A percentile compares a stretch with the other conserved stretches of the same genome.
Evolutionary conservation across 805 yeast genomes (phyloP).

Genomic region (Candida tammaniensis): DNA sequence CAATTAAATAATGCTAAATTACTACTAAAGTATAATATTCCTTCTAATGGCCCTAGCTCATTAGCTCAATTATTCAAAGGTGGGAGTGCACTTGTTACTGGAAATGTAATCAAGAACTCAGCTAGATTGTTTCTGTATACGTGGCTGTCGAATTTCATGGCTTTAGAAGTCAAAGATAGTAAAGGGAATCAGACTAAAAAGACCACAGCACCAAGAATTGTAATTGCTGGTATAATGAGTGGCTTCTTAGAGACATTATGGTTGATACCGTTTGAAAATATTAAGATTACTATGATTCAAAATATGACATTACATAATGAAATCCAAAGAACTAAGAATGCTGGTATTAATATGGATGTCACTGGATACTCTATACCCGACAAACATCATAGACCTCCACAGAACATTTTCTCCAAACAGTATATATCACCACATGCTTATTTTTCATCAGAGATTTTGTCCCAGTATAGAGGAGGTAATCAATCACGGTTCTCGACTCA

Average conservation of each 20-base stretch:
- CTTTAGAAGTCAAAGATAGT: conserved; percentile 36
- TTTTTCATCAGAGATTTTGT: conserved; percentile 31
- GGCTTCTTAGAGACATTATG: conserved; percentile 79
- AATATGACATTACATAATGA: conserved; percentile 43
- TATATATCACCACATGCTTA: conserved; percentile 44
- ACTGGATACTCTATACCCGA: conserved; percentile 23
- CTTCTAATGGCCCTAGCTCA: conserved; percentile 30
- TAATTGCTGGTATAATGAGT: conserved; percentile 80
- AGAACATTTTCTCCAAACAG: conserved; percentile 26
- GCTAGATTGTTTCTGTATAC: conserved; percentile 75
- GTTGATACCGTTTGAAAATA: conserved; percentile 88
- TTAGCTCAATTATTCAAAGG: conserved; percentile 50
- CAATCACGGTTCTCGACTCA: conserved; percentile 21
- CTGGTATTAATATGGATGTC: conserved; percentile 22
- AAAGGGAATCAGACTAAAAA: conserved; percentile 45
- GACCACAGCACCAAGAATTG: conserved; percentile 74
- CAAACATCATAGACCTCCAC: conserved; percentile 23
- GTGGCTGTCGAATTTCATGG: conserved; percentile 66
- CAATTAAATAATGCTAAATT: conserved; percentile 48
- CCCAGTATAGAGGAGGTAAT: conserved; percentile 23
- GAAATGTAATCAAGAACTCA: conserved; percentile 69
- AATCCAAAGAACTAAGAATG: conserved; percentile 15
- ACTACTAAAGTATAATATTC: conserved; percentile 32
- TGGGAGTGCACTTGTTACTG: conserved; percentile 70
- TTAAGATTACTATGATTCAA: conserved; percentile 79